Conservation (phyloP, 1,139 yeast genomes). For the Schwanniomyces etchellsii region DNA sequence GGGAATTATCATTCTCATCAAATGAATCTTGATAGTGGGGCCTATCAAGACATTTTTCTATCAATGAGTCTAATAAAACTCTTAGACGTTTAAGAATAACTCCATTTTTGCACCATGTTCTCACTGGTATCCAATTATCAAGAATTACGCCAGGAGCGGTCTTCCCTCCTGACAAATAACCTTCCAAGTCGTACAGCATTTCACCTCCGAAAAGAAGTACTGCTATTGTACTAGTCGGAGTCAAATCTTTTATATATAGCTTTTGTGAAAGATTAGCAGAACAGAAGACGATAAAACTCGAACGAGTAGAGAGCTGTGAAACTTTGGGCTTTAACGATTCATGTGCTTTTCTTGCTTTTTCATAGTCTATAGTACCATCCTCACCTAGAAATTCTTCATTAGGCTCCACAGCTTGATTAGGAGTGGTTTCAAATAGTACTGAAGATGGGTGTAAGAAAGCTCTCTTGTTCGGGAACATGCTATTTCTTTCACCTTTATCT, state of each 20-base stretch:
- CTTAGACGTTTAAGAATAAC: conserved; percentile 73
- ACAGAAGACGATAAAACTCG: conserved; percentile 52
- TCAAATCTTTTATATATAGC: conserved; percentile 64
- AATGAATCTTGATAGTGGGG: conserved; percentile 15
- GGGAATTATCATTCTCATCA: background rate
- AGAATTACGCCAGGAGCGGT: conserved; percentile 62
- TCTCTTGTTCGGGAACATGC: conserved; percentile 48
- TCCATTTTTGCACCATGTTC: conserved; percentile 93
- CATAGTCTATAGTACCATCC: conserved; percentile 32
- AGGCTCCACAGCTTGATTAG: conserved; percentile 17
- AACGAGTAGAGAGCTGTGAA: conserved; percentile 18
- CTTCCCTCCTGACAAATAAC: conserved; percentile 25
- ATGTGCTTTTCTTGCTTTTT: conserved; percentile 20
- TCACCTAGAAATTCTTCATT: conserved; percentile 27
- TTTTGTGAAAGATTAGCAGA: conserved; percentile 61
- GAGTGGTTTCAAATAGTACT: conserved; percentile 43
- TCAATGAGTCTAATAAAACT: conserved; percentile 56
- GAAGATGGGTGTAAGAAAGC: conserved; percentile 86
- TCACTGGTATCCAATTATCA: conserved; percentile 76
- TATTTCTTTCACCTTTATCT: conserved; percentile 6
- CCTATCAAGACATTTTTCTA: conserved; percentile 45
- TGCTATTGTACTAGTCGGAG: conserved; percentile 72
- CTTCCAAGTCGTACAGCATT: conserved; percentile 59
- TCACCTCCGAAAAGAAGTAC: conserved; percentile 76
- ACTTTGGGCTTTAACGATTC: conserved; percentile 34